These are phyloP conservation scores for Odontarrhena argentea DNA, from an alignment of 345 rosid species.

Conservation along the genomic window DNA sequence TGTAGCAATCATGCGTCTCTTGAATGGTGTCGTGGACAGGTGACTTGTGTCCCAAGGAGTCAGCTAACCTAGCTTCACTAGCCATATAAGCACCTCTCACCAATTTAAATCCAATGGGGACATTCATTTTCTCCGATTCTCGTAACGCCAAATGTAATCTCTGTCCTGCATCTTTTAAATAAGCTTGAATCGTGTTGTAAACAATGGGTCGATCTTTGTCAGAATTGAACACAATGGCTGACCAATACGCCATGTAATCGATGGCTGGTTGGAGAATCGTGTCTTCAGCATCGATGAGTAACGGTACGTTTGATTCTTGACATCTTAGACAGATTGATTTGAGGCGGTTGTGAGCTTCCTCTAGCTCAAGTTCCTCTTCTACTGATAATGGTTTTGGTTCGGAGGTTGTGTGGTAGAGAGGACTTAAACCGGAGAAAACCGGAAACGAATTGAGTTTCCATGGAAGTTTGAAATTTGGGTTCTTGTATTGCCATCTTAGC, in stretches of 20 bases:
- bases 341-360: slow-evolving; percentile 53
- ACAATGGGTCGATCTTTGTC: slow-evolving; percentile 53
- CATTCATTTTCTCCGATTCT: slow-evolving; percentile 60
- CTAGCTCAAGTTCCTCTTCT: slow-evolving; percentile 66
- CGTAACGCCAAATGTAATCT: slow-evolving; percentile 54
- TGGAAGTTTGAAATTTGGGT: slow-evolving; percentile 59
- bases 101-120: slow-evolving; percentile 74
- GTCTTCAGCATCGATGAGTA: slow-evolving; percentile 80
- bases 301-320: slow-evolving; percentile 53
- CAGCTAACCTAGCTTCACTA: slow-evolving; percentile 60
- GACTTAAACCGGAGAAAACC: slow-evolving; percentile 66
- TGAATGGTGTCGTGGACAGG: slow-evolving; percentile 75
- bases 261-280: slow-evolving; percentile 78
- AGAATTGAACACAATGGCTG: slow-evolving; percentile 54
- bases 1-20: slow-evolving; percentile 75
- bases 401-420: slow-evolving; percentile 68
- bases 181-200: slow-evolving; percentile 76
- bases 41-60: slow-evolving; percentile 65
- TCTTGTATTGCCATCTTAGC: slow-evolving; percentile 76
- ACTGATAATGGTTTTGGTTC: slow-evolving; percentile 63
- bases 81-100: slow-evolving; percentile 95
- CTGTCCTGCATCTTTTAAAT: slow-evolving; percentile 77
- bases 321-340: slow-evolving; percentile 61
- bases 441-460: slow-evolving; percentile 75
- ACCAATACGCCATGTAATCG: slow-evolving; percentile 72